Conservation (phyloP, 1,139 yeast species). For the Tardiomyces blankii region DNA sequence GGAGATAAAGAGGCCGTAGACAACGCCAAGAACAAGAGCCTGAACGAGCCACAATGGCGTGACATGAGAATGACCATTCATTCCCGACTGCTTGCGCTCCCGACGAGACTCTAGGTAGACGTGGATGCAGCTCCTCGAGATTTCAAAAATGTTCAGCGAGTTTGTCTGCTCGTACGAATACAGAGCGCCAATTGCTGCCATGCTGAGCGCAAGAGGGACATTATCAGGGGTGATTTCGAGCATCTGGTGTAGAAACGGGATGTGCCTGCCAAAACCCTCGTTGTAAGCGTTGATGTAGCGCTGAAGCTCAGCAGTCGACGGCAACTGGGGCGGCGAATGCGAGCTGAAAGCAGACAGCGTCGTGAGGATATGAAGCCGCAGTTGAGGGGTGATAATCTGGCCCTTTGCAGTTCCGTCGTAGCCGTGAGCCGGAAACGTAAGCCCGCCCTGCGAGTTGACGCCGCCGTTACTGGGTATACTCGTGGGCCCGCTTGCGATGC, state of each 20-base stretch:
- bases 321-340: constrained; percentile 42
- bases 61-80: constrained; percentile 21
- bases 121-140: constrained; percentile 69
- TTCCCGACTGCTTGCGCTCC: constrained; percentile 20
- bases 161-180: constrained; percentile 73
- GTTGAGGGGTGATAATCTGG: constrained; percentile 51
- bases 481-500: neutral
- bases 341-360: constrained; percentile 41
- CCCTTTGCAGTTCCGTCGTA: neutral
- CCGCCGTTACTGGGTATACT: too few relatives aligned
- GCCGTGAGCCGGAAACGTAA: too few relatives aligned
- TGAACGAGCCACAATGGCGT: constrained; percentile 89
- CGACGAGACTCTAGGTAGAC: constrained; percentile 56
- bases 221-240: constrained; percentile 50
- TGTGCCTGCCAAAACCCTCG: constrained; percentile 64
- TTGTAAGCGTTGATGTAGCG: constrained; percentile 61
- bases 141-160: constrained; percentile 65
- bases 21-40: constrained; percentile 67
- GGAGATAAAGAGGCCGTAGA: constrained; percentile 72
- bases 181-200: constrained; percentile 84
- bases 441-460: too few relatives aligned
- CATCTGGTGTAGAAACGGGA: constrained; percentile 74
- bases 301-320: constrained; percentile 63
- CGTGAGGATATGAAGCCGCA: constrained; percentile 51
- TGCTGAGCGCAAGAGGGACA: constrained; percentile 66